Base-by-base conservation (phyloP, 495 filamentous ascomycete species). In the Daldinia decipiens region DNA sequence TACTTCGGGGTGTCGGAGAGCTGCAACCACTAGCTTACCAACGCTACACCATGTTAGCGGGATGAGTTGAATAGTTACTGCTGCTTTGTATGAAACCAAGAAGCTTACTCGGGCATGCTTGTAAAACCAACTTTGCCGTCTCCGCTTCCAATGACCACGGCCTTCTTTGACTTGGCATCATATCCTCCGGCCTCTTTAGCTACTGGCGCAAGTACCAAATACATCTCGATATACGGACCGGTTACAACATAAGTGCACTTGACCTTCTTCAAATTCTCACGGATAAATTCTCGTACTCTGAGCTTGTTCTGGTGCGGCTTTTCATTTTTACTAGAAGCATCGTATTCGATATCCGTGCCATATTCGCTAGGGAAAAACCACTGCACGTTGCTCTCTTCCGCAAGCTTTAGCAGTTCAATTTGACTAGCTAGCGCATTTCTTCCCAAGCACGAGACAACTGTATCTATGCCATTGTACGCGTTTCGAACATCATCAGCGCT, bases 331-430 rank as follows among this genome's bases (percentile, higher is more conserved):
- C 88, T 90, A 38, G 83, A 80, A 8, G 85, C 80, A 19, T 83
- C 79, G 71, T 92, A 89, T 74, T 90, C 89, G 67, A 92, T 89
- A 62, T 92, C 91, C 0, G 91, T 93, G 63, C 91, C 90, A 71
- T 89, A 92, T 74, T 92, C 90, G 19, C 87, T 90, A 4, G 90
- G 90, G 67, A 91, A 84, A 79, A 92, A 92, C 80, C 87, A 87
- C 65, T 87, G 83, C 19, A 93, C 86, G 43, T 74, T 79, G 1
- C 84, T 83, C 34, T 80, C 81, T 52, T 87, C 86, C 39, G 89
- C 89, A 12, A 89, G 81, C 53, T 79, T 78, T 59, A 92, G 81
- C 0, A 92, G 80, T 0, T 84, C 78, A 64, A 90, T 85, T 72
- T 92, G 90, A 15, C 80, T 77, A 3, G 83, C 79, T 6, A 92